A percentile compares a stretch with the other conserved stretches of the same genome.
phyloP scores from a whole-genome alignment of 1,284 basidiomycete species.

The Takashimella tepidaria region DNA sequence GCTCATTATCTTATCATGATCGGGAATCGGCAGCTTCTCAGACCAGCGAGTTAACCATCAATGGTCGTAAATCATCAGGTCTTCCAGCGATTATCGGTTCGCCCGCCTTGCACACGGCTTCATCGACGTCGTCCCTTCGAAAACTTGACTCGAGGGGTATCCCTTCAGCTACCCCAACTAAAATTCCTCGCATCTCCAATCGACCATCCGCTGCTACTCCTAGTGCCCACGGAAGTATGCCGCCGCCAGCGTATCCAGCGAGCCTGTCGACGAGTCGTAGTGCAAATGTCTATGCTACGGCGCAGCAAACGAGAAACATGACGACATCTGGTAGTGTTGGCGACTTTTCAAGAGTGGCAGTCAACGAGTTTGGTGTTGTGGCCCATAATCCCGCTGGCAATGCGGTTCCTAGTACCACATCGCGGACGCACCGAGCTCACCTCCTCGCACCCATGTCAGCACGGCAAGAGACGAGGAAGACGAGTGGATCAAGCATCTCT shows the following conservation, averaged over 20 bases:
- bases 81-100: slow-evolving; percentile 85
- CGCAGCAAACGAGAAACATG: background rate
- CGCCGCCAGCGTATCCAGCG: slow-evolving; percentile 24
- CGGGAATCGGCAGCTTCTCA: slow-evolving; percentile 22
- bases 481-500: slow-evolving; percentile 11
- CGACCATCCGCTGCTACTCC: slow-evolving; percentile 27
- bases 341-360: background rate
- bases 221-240: slow-evolving; percentile 20
- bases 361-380: slow-evolving; percentile 8
- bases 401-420: slow-evolving; percentile 16
- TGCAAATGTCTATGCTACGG: slow-evolving; percentile 3
- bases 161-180: slow-evolving; percentile 61
- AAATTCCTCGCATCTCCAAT: slow-evolving; percentile 86
- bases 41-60: slow-evolving; percentile 27
- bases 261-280: slow-evolving; percentile 15
- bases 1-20: slow-evolving; percentile 9
- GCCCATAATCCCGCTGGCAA: background rate
- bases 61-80: slow-evolving; percentile 56
- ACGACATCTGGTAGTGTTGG: background rate
- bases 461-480: slow-evolving; percentile 18
- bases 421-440: slow-evolving; percentile 33
- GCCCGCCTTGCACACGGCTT: slow-evolving; percentile 65
- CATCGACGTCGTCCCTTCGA: slow-evolving; percentile 25
- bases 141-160: slow-evolving; percentile 20
- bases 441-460: slow-evolving; percentile 39